These are phyloP conservation scores for Geotrichum ghanense DNA, from an alignment of 805 yeast genomes.

Conservation along the genomic window DNA sequence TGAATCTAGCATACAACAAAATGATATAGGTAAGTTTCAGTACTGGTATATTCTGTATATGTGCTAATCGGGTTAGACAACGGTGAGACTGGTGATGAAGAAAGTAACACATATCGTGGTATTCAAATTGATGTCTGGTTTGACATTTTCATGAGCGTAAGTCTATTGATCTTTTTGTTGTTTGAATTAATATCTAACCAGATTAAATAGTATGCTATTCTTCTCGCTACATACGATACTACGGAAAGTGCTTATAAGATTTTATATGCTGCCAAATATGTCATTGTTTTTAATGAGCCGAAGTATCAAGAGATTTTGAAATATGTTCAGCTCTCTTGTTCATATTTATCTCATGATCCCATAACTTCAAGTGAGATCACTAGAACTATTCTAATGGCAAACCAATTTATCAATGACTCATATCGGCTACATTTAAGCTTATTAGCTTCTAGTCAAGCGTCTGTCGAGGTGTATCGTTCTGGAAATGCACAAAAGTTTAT, in stretches of 20 bases:
- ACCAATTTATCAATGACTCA: conserved; percentile 65
- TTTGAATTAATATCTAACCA: neutral
- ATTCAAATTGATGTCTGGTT: conserved; percentile 75
- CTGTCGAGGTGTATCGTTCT: conserved; percentile 53
- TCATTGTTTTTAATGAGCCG: conserved; percentile 50
- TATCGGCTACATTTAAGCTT: conserved; percentile 56
- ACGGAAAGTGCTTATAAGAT: conserved; percentile 56
- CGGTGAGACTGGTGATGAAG: conserved; percentile 30
- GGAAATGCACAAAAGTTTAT: conserved; percentile 85
- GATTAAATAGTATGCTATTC: conserved; percentile 49
- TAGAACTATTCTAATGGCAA: conserved; percentile 51
- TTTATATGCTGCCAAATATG: conserved; percentile 61
- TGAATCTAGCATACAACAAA: neutral
- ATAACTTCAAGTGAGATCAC: conserved; percentile 43
- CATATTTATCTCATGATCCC: conserved; percentile 38
- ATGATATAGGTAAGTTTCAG: neutral
- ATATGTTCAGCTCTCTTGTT: conserved; percentile 57
- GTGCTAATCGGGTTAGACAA: no score
- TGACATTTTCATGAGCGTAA: conserved; percentile 47
- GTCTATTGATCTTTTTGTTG: neutral
- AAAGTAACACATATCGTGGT: conserved; percentile 50
- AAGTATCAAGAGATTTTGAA: conserved; percentile 46
- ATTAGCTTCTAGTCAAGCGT: conserved; percentile 47
- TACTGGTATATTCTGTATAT: no score
- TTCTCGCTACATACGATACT: conserved; percentile 48